Percentiles rank a stretch among this genome's conserved stretches.
Conservation (phyloP, 2,329 filamentous ascomycete genomes). For the Hypoxylon sp. region DNA sequence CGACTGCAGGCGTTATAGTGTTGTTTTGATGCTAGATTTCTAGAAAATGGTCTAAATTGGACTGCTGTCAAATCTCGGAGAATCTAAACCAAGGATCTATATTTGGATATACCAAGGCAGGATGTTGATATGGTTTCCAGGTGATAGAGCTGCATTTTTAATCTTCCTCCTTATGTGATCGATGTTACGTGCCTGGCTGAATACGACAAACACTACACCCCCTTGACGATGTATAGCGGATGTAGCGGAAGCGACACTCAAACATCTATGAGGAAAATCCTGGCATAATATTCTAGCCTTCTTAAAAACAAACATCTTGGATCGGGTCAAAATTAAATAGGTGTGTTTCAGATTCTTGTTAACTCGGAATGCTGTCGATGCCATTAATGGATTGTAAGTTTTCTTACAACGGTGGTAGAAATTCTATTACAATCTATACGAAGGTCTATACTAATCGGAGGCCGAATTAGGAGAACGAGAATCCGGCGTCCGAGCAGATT, state of each 20-base stretch:
- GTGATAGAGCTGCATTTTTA: background rate
- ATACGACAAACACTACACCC: too few relatives aligned
- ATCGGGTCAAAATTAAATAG: too few relatives aligned
- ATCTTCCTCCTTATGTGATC: background rate
- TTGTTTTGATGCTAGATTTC: too few relatives aligned
- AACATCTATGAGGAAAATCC: too few relatives aligned
- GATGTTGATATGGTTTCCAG: background rate
- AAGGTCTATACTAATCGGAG: too few relatives aligned
- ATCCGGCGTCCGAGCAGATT: background rate
- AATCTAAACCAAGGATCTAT: background rate
- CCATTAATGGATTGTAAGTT: too few relatives aligned
- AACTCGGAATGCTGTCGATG: too few relatives aligned
- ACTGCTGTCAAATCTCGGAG: too few relatives aligned
- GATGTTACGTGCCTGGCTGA: background rate
- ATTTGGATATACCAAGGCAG: background rate
- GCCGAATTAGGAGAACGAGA: background rate
- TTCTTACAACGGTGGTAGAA: background rate
- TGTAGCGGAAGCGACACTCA: background rate
- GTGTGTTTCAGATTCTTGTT: too few relatives aligned
- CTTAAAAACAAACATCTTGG: too few relatives aligned
- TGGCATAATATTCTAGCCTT: too few relatives aligned
- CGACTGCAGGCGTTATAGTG: background rate
- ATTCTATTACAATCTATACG: background rate
- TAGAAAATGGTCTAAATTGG: too few relatives aligned
- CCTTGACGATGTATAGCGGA: background rate